These are phyloP conservation scores for Pyronema domesticum DNA, from an alignment of 495 filamentous ascomycete genomes.

Conservation along the genomic window DNA sequence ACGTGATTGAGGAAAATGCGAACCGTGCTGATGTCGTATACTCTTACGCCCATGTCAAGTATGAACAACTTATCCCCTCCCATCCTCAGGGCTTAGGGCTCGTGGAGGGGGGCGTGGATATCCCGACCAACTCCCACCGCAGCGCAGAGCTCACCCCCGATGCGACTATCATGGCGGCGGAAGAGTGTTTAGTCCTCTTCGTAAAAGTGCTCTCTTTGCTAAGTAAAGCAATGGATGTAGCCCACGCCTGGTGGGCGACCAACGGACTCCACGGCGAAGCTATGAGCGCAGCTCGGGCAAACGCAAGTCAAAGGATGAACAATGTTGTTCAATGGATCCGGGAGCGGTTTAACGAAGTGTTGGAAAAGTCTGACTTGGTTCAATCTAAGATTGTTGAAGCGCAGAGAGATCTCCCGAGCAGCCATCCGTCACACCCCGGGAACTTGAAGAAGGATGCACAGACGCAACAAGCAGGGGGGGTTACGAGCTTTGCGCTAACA, in stretches of 20 bases:
- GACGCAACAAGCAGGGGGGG: constrained; percentile 11
- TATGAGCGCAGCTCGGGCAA: constrained; percentile 22
- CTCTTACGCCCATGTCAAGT: constrained; percentile 95
- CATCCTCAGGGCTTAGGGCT: constrained; percentile 17
- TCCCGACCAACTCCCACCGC: background rate
- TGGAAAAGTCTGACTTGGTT: constrained; percentile 88
- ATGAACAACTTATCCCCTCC: constrained; percentile 79
- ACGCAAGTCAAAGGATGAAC: constrained; percentile 64
- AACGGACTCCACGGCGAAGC: constrained; percentile 15
- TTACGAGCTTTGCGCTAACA: constrained; percentile 30
- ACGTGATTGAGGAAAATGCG: constrained; percentile 75
- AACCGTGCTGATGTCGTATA: constrained; percentile 88
- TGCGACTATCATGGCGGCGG: constrained; percentile 67
- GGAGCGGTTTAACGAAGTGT: constrained; percentile 80
- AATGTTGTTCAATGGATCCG: constrained; percentile 89
- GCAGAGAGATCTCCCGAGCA: constrained; percentile 63
- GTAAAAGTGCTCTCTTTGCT: constrained; percentile 81
- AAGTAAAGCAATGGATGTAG: constrained; percentile 91
- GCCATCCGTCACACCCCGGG: constrained; percentile 70
- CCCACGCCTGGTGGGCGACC: constrained; percentile 68
- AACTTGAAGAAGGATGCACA: constrained; percentile 41
- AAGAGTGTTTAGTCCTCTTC: constrained; percentile 90
- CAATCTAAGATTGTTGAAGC: constrained; percentile 70
- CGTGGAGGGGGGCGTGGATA: constrained; percentile 17
- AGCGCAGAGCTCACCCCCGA: constrained; percentile 52